Percentiles rank a stretch among this genome's conserved stretches.
These are phyloP conservation scores for Phytophthora chlamydospora DNA, from an alignment of 352 stramenopile genomes.

Conservation along the genomic window DNA sequence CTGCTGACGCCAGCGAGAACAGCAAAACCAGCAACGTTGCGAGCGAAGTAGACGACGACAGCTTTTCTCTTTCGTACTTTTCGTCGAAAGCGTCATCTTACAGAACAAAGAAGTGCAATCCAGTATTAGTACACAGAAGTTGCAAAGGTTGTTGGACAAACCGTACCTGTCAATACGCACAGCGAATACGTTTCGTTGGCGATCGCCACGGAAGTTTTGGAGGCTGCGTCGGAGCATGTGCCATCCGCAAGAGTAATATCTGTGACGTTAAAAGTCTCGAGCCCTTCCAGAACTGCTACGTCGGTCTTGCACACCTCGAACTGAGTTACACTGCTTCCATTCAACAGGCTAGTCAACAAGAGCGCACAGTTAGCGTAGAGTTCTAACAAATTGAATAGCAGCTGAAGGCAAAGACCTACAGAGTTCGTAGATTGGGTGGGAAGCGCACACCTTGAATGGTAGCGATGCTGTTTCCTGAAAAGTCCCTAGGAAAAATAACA, in stretches of 20 bases:
- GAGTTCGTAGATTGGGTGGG: constrained; percentile 27
- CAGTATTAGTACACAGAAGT: neutral
- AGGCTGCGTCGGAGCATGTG: constrained; percentile 18
- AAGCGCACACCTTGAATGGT: constrained; percentile 39
- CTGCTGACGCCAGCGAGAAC: constrained; percentile 22
- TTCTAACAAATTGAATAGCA: neutral
- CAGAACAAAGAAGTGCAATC: neutral
- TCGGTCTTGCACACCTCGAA: constrained; percentile 43
- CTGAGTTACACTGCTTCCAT: constrained; percentile 33
- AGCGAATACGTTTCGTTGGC: constrained; percentile 28
- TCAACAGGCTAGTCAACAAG: constrained; percentile 26
- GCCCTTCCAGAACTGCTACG: constrained; percentile 28
- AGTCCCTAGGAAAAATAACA: constrained; percentile 22
- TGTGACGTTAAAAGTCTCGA: constrained; percentile 32
- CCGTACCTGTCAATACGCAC: constrained; percentile 36
- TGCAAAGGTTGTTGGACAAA: neutral
- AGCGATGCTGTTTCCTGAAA: constrained; percentile 32
- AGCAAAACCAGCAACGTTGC: constrained; percentile 29
- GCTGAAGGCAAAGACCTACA: constrained; percentile 14
- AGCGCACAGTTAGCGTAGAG: neutral
- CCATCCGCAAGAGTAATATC: constrained; percentile 6
- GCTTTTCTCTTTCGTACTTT: constrained; percentile 23
- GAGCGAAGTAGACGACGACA: constrained; percentile 30
- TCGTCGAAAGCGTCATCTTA: constrained; percentile 27
- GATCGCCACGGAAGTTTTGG: constrained; percentile 14